Conservation (phyloP, 2,329 filamentous ascomycete species). For the Fusarium pilosicola region DNA sequence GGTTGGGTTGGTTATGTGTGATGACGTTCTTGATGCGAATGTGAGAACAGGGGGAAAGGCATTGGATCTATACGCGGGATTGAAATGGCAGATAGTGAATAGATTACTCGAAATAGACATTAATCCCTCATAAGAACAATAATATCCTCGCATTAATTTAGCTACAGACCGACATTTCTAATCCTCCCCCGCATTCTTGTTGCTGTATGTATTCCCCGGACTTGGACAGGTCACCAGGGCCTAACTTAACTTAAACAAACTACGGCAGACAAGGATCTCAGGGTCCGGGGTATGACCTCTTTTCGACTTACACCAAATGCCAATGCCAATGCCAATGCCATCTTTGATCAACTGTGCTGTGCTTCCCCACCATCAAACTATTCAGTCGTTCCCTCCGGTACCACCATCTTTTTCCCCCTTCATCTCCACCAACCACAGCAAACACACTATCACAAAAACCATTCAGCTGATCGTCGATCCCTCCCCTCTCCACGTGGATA, state of each 20-base stretch:
- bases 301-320: not conserved
- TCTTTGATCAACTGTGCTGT: not conserved
- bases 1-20: constrained; percentile 12
- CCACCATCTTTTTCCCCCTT: not conserved
- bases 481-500: constrained; percentile 16
- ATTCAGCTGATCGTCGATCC: constrained; percentile 35
- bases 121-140: not conserved
- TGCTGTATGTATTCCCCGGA: not conserved
- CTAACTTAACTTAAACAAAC: not conserved
- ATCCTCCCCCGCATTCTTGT: not conserved
- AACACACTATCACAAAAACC: not conserved
- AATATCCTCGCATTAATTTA: not conserved
- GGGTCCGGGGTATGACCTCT: constrained; percentile 8
- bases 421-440: constrained; percentile 32
- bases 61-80: not conserved
- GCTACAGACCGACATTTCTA: not conserved
- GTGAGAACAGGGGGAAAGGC: not conserved
- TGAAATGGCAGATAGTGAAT: not conserved
- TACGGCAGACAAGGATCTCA: constrained; percentile 6
- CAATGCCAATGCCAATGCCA: not conserved
- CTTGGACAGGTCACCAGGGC: constrained; percentile 8
- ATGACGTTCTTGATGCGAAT: constrained; percentile 10
- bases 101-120: not conserved
- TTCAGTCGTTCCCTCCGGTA: not conserved
- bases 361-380: constrained; percentile 14